These are phyloP conservation scores for Yamadazyma friedrichii DNA, from an alignment of 1,139 yeast species.

Conservation along the genomic window DNA sequence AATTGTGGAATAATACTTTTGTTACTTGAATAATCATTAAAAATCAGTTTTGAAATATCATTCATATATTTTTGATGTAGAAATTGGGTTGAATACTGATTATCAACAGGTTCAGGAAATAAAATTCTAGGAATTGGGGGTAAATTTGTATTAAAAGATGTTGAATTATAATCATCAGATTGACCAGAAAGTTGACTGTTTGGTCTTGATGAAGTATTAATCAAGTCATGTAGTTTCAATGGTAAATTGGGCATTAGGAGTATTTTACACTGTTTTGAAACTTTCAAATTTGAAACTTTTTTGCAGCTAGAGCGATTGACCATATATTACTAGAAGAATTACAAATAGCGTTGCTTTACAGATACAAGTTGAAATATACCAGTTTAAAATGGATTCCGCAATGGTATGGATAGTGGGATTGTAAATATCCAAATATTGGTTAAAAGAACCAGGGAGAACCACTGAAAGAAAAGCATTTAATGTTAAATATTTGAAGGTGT, in stretches of 20 bases:
- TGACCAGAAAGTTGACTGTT: too few species aligned
- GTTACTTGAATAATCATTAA: not conserved
- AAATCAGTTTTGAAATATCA: not conserved
- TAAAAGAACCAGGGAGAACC: too few species aligned
- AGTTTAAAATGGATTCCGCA: not conserved
- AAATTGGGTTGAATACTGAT: too few species aligned
- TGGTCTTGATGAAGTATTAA: not conserved
- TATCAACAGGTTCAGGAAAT: not conserved
- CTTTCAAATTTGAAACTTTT: not conserved
- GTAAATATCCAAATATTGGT: too few species aligned
- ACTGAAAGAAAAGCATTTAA: too few species aligned
- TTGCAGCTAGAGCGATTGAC: constrained; percentile 3
- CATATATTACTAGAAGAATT: too few species aligned
- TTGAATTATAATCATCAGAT: too few species aligned
- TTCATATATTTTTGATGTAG: not conserved
- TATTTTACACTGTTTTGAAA: not conserved
- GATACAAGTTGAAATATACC: too few species aligned
- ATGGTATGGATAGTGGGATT: too few species aligned
- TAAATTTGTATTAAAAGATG: not conserved
- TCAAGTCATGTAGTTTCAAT: not conserved
- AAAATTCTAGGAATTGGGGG: constrained; percentile 2
- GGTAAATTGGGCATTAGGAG: not conserved
- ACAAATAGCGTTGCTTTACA: too few species aligned
- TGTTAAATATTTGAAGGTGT: not conserved
- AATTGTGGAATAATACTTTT: not conserved